Evolutionary conservation across 495 filamentous ascomycete species (phyloP).

Genomic region (Staphylotrichum longicolle): DNA sequence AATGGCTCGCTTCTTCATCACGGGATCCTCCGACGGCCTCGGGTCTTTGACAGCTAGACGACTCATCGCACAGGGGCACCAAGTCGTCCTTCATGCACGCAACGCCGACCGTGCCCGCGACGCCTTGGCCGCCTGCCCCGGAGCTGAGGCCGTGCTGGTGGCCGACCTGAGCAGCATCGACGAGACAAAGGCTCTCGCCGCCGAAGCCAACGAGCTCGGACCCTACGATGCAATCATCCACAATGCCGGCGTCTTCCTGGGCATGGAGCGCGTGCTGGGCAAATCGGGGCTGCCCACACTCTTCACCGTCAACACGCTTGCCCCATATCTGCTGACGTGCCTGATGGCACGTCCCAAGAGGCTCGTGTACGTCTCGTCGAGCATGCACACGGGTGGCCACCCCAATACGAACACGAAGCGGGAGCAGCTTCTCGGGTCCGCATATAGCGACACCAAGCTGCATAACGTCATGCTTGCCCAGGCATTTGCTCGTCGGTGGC

Average conservation of each 20-base stretch:
- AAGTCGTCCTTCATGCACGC: constrained; percentile 57
- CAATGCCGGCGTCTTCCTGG: constrained; percentile 50
- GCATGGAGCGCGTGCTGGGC: constrained; percentile 40
- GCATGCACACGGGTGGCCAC: constrained; percentile 50
- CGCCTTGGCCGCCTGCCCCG: constrained; percentile 46
- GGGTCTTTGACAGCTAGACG: constrained; percentile 51
- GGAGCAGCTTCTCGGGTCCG: constrained; percentile 31
- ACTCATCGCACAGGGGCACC: constrained; percentile 52
- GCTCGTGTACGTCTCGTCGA: constrained; percentile 53
- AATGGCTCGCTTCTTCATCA: constrained; percentile 59
- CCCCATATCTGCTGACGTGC: constrained; percentile 57
- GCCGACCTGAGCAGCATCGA: constrained; percentile 51
- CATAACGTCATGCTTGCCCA: constrained; percentile 55
- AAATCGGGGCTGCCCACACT: constrained; percentile 51
- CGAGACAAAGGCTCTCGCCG: constrained; percentile 54
- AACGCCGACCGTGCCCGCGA: constrained; percentile 49
- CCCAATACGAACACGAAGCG: constrained; percentile 28
- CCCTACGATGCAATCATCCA: constrained; percentile 58
- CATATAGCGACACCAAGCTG: constrained; percentile 54
- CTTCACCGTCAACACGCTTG: constrained; percentile 57
- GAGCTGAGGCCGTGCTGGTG: constrained; percentile 49
- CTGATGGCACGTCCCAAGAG: constrained; percentile 52
- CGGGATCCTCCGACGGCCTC: constrained; percentile 49
- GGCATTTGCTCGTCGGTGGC: constrained; percentile 51
- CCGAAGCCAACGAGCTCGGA: constrained; percentile 47